phyloP scores from a whole-genome alignment of 768 basidiomycete genomes.

The Piloderma croceum region DNA sequence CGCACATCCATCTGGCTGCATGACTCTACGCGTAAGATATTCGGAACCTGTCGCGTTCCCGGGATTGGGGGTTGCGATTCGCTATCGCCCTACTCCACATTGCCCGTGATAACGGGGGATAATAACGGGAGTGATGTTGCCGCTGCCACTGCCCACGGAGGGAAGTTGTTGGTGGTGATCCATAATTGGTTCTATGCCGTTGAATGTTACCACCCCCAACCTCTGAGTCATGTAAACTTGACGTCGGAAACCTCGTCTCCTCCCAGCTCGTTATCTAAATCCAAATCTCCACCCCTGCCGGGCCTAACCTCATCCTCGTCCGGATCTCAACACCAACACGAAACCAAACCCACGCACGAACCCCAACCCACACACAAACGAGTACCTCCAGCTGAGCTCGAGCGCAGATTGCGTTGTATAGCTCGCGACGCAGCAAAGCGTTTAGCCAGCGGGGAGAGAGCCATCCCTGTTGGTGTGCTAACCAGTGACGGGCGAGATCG shows the following conservation, averaged over 20 bases:
- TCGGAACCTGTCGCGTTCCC: slow-evolving; percentile 77
- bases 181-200: slow-evolving; percentile 79
- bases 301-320: too few species aligned
- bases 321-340: too few species aligned
- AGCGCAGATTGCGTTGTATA: slow-evolving; percentile 38
- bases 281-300: too few species aligned
- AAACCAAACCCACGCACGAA: too few species aligned
- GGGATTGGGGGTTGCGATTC: slow-evolving; percentile 58
- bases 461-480: slow-evolving; percentile 62
- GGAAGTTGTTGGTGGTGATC: slow-evolving; percentile 47
- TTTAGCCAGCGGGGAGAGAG: slow-evolving; percentile 45
- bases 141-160: not conserved
- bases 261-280: not conserved
- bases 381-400: slow-evolving; percentile 36
- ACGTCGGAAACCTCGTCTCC: slow-evolving; percentile 22
- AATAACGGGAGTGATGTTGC: too few species aligned
- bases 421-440: slow-evolving; percentile 55
- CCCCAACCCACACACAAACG: too few species aligned
- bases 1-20: slow-evolving; percentile 58
- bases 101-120: too few species aligned
- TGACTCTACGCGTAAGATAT: slow-evolving; percentile 53
- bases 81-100: too few species aligned
- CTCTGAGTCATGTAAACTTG: slow-evolving; percentile 22
- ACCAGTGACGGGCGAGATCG: slow-evolving; percentile 76
- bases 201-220: slow-evolving; percentile 49